A percentile compares a stretch with the other conserved stretches of the same genome.
These are phyloP conservation scores for Eucommia ulmoides DNA, from an alignment of 257 asterid species.

Conservation along the genomic window DNA sequence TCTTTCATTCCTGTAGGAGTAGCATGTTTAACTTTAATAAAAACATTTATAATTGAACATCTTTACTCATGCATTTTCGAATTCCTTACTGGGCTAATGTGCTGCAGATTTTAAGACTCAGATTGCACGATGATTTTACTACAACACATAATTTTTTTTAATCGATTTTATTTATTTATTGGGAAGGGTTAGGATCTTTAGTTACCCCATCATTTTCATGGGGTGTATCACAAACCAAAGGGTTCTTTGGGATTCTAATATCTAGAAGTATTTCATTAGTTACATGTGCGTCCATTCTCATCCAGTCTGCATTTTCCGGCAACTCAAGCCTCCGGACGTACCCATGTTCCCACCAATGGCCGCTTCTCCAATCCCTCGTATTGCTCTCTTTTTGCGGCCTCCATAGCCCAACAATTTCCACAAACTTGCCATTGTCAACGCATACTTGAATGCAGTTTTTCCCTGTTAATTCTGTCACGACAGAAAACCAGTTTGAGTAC, in stretches of 20 bases:
- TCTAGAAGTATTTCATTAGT: background rate
- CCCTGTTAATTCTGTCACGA: background rate
- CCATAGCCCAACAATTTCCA: background rate
- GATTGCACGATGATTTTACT: too few species aligned
- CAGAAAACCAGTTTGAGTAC: background rate
- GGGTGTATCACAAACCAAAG: background rate
- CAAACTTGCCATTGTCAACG: background rate
- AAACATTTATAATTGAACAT: too few species aligned
- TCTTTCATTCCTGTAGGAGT: too few species aligned
- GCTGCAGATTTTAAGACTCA: too few species aligned
- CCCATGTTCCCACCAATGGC: background rate
- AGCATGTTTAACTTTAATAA: too few species aligned
- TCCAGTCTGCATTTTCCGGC: background rate
- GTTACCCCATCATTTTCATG: background rate
- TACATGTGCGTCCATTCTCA: background rate
- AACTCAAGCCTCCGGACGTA: background rate
- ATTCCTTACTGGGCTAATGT: too few species aligned
- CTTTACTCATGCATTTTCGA: too few species aligned
- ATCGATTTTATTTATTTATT: too few species aligned
- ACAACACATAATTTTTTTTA: too few species aligned
- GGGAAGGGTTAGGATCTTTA: too few species aligned
- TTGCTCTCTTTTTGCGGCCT: background rate
- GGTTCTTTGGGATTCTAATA: background rate
- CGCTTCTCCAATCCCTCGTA: background rate
- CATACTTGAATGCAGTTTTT: background rate